Evolutionary conservation across 176 grass and related monocot species (phyloP).

Genomic region (Oryza brachyantha): DNA sequence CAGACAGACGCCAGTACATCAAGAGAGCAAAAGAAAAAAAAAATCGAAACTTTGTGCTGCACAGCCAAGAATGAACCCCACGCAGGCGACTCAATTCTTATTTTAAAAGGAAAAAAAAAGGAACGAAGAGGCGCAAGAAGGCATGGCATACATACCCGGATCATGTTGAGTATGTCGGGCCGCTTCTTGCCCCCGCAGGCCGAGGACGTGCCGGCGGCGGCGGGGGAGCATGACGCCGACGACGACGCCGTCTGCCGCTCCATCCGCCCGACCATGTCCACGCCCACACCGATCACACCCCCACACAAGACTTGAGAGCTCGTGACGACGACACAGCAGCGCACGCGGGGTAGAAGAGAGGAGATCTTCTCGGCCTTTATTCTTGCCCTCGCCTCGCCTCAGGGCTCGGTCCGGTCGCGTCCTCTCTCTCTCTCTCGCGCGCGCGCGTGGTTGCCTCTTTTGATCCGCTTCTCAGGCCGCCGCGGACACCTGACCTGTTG

Average conservation of each 20-base stretch:
- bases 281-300: background rate
- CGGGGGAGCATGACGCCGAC: slow-evolving; percentile 44
- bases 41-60: background rate
- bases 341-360: background rate
- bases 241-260: slow-evolving; percentile 50
- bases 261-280: slow-evolving; percentile 51
- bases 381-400: no score
- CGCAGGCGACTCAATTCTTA: background rate
- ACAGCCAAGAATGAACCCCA: background rate
- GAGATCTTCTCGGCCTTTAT: slow-evolving; percentile 38
- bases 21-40: background rate
- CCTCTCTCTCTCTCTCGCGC: no score
- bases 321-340: background rate
- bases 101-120: background rate
- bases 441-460: slow-evolving; percentile 23
- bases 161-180: slow-evolving; percentile 48
- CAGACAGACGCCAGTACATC: background rate
- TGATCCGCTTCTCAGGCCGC: slow-evolving; percentile 24
- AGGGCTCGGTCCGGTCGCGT: no score
- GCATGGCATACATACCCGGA: slow-evolving; percentile 43
- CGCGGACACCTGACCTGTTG: slow-evolving; percentile 25
- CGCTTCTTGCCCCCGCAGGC: slow-evolving; percentile 41
- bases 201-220: background rate
- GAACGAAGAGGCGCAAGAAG: background rate
- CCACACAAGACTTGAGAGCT: background rate